Evolutionary conservation across 179 eudicot species (phyloP).

Genomic region (Corrigiola litoralis): DNA sequence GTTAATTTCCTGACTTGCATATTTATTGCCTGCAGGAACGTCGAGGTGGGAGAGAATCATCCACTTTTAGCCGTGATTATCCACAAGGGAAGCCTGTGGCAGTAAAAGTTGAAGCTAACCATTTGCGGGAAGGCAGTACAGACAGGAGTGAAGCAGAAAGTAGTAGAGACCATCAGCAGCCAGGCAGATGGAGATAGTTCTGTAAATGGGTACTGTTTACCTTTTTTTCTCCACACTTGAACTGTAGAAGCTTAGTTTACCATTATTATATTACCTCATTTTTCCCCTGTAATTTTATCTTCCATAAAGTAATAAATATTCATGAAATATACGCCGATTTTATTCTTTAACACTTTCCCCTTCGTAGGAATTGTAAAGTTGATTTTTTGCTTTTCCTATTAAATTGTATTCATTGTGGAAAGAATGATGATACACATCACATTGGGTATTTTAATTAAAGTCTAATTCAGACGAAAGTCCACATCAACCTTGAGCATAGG

Average conservation of each 20-base stretch:
- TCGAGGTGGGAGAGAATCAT: conserved; percentile 38
- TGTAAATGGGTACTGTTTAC: conserved; percentile 29
- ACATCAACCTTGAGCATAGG: conserved; percentile 1
- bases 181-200: conserved; percentile 42
- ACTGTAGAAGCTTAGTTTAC: conserved; percentile 20
- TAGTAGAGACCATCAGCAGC: conserved; percentile 37
- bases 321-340: conserved; percentile 11
- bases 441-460: not conserved
- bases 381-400: not conserved
- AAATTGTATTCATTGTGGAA: not conserved
- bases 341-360: conserved; percentile 14
- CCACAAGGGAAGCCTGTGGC: conserved; percentile 29
- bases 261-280: conserved; percentile 22
- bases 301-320: conserved; percentile 23
- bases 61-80: conserved; percentile 27
- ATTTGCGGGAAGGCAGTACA: conserved; percentile 36
- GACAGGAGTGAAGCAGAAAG: conserved; percentile 56
- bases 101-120: conserved; percentile 28
- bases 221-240: conserved; percentile 13
- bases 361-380: conserved; percentile 4
- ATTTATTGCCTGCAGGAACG: conserved; percentile 45
- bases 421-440: not conserved
- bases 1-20: not conserved
- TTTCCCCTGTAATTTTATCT: conserved; percentile 28
- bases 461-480: not conserved